Conservation (phyloP, 768 basidiomycete species). For the Leccinum boreale region DNA sequence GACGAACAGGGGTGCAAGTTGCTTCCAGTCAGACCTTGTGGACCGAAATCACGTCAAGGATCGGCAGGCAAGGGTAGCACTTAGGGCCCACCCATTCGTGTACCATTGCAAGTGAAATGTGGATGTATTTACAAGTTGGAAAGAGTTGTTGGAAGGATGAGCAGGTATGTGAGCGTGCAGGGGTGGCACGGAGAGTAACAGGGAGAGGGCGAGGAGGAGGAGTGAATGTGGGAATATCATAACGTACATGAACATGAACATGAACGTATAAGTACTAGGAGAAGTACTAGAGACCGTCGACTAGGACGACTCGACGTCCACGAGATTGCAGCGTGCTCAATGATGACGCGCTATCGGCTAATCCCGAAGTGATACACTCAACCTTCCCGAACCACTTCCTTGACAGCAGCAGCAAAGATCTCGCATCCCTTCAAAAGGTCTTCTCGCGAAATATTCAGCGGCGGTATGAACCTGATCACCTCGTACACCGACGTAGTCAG, state of each 20-base stretch:
- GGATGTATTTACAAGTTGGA: slow-evolving; percentile 35
- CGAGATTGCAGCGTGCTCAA: slow-evolving; percentile 3
- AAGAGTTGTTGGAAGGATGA: slow-evolving; percentile 62
- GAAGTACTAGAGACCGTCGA: slow-evolving; percentile 2
- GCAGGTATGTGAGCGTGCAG: slow-evolving; percentile 67
- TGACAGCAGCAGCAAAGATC: slow-evolving; percentile 68
- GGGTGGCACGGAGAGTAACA: slow-evolving; percentile 4
- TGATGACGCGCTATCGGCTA: slow-evolving; percentile 8
- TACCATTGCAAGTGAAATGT: slow-evolving; percentile 62
- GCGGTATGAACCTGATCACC: slow-evolving; percentile 89
- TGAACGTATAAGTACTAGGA: not conserved
- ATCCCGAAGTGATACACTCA: slow-evolving; percentile 9
- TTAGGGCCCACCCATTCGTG: slow-evolving; percentile 40
- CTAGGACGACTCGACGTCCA: slow-evolving; percentile 2
- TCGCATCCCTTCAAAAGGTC: slow-evolving; percentile 68
- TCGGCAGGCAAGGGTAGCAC: not conserved
- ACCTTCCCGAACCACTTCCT: slow-evolving; percentile 57
- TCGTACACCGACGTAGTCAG: slow-evolving; percentile 90
- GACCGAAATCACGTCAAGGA: slow-evolving; percentile 9
- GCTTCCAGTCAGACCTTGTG: slow-evolving; percentile 47
- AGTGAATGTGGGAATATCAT: not conserved
- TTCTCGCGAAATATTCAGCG: slow-evolving; percentile 73
- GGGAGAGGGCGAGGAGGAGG: not conserved
- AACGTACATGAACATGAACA: slow-evolving; percentile 12
- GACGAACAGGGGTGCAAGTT: slow-evolving; percentile 59